Percentiles rank a stretch among this genome's conserved stretches.
Evolutionary conservation across 208 protist species (phyloP).

Genomic region (Leishmania aethiopica): DNA sequence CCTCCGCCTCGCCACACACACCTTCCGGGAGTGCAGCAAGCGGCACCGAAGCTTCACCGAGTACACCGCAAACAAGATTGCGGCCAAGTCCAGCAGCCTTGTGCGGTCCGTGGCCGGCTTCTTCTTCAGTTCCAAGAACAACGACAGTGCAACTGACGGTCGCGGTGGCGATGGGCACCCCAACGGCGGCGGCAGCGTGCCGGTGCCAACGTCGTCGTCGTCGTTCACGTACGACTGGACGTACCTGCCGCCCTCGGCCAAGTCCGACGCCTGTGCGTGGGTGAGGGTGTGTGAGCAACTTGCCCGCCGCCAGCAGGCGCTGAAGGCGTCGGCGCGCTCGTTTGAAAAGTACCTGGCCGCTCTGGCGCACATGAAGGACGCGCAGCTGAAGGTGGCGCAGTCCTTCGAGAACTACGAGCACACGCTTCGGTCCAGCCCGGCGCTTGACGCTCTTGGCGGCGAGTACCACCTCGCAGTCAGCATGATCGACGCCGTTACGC

Average conservation of each 20-base stretch:
- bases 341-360: constrained; percentile 58
- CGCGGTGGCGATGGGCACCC: constrained; percentile 5
- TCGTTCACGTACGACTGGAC: constrained; percentile 35
- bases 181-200: constrained; percentile 8
- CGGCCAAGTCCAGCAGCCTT: constrained; percentile 56
- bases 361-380: constrained; percentile 32
- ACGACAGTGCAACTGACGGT: constrained; percentile 25
- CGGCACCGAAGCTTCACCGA: constrained; percentile 56
- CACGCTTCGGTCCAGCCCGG: constrained; percentile 30
- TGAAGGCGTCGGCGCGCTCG: constrained; percentile 41
- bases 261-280: constrained; percentile 50
- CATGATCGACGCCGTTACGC: constrained; percentile 32
- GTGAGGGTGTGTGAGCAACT: constrained; percentile 42
- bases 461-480: constrained; percentile 24
- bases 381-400: constrained; percentile 35
- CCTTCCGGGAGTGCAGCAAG: constrained; percentile 57
- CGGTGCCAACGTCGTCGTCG: constrained; percentile 18
- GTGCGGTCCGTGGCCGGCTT: constrained; percentile 63
- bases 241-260: constrained; percentile 26
- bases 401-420: constrained; percentile 45
- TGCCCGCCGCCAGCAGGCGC: constrained; percentile 37
- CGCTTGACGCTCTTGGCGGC: constrained; percentile 29
- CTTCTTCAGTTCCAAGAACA: constrained; percentile 29
- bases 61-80: constrained; percentile 54
- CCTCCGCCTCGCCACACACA: constrained; percentile 44